Evolutionary conservation across 169 alveolate genomes (phyloP).

Genomic region (Amoebophrya sp.): DNA sequence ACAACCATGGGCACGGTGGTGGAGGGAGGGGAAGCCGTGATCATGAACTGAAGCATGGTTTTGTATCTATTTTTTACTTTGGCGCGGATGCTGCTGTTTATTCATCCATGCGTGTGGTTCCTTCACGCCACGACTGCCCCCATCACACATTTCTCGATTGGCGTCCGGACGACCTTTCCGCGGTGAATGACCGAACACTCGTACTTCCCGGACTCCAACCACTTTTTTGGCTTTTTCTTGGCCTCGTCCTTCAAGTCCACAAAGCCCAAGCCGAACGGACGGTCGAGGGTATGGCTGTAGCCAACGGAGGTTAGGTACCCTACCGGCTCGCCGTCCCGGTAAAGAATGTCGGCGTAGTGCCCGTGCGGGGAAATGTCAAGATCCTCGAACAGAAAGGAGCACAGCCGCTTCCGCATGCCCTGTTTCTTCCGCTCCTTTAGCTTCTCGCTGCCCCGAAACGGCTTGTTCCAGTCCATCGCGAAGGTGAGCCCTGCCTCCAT

Average conservation of each 20-base stretch:
- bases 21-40: too few relatives aligned
- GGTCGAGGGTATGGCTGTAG: neutral
- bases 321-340: neutral
- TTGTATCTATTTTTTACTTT: too few relatives aligned
- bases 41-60: too few relatives aligned
- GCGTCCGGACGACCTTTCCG: neutral
- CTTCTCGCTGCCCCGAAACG: neutral
- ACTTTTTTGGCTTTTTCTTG: neutral
- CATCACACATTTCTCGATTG: neutral
- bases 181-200: neutral
- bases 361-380: slow-evolving; percentile 24
- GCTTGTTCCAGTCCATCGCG: neutral
- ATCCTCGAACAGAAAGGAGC: neutral
- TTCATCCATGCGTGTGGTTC: too few relatives aligned
- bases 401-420: neutral
- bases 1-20: too few relatives aligned
- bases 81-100: too few relatives aligned
- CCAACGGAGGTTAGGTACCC: slow-evolving; percentile 31
- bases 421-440: neutral
- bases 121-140: neutral
- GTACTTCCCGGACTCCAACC: neutral
- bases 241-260: neutral
- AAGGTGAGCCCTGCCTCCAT: slow-evolving; percentile 24
- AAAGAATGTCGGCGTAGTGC: slow-evolving; percentile 20
- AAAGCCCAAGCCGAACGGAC: slow-evolving; percentile 30